Evolutionary conservation across 768 basidiomycete genomes (phyloP).

Genomic region (Suillus weaverae): DNA sequence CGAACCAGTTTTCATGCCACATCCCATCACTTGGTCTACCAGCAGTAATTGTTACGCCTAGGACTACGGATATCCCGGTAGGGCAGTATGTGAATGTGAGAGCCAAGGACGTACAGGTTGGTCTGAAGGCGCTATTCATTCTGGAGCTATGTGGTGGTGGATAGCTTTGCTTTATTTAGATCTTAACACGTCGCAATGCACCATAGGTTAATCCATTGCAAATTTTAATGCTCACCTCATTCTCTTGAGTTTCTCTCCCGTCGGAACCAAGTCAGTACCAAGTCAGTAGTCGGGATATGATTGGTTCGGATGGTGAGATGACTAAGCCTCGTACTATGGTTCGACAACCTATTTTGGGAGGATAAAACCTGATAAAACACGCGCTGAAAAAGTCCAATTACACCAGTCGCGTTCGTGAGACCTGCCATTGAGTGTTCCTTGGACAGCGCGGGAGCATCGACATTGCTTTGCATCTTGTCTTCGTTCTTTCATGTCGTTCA

Average conservation of each 20-base stretch:
- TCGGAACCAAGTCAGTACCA: not conserved
- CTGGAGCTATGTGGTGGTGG: constrained; percentile 1
- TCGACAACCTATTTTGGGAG: constrained; percentile 8
- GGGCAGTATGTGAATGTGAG: constrained; percentile 29
- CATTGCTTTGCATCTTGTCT: constrained; percentile 1
- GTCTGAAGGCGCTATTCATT: constrained; percentile 12
- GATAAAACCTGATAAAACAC: constrained; percentile 8
- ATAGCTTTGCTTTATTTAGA: not conserved
- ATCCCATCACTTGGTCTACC: constrained; percentile 27
- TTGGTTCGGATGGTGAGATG: constrained; percentile 15
- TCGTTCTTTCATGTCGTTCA: constrained; percentile 25
- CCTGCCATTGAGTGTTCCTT: not conserved
- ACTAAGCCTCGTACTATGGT: constrained; percentile 22
- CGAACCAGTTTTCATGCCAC: constrained; percentile 22
- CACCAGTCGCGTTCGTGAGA: constrained; percentile 11
- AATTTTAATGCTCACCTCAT: not conserved
- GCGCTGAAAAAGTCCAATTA: constrained; percentile 9
- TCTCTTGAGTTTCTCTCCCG: constrained; percentile 3
- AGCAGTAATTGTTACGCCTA: constrained; percentile 16
- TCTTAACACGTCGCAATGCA: not conserved
- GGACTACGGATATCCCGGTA: constrained; percentile 17
- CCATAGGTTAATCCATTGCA: not conserved
- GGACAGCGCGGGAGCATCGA: constrained; percentile 2
- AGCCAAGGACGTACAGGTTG: constrained; percentile 30
- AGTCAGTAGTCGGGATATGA: not conserved